Percentiles rank a stretch among this genome's conserved stretches.
Evolutionary conservation across 2,329 filamentous ascomycete species (phyloP).

Genomic region (Hymenoscyphus infarciens): DNA sequence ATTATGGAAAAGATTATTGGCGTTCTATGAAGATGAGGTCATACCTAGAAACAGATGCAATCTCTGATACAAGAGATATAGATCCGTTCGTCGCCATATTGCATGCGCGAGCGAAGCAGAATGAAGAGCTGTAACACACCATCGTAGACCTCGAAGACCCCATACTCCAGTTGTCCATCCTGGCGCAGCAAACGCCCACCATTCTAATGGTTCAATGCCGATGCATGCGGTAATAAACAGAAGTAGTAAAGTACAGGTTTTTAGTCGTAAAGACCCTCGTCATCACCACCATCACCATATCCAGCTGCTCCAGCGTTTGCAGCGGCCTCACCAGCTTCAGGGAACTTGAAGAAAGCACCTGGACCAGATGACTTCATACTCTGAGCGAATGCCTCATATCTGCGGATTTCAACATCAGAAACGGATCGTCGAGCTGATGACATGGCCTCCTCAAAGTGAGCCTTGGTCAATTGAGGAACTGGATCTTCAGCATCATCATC

Average conservation of each 20-base stretch:
- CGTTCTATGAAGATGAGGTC: constrained; percentile 4
- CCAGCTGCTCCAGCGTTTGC: constrained; percentile 61
- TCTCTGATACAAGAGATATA: constrained; percentile 5
- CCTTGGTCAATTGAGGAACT: constrained; percentile 91
- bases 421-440: constrained; percentile 89
- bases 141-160: constrained; percentile 5
- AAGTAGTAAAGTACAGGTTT: constrained; percentile 34
- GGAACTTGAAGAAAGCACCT: constrained; percentile 98
- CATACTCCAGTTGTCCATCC: constrained; percentile 13
- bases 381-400: constrained; percentile 97
- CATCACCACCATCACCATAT: constrained; percentile 84
- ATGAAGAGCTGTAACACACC: constrained; percentile 9
- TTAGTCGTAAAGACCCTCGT: constrained; percentile 97
- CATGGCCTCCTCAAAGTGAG: constrained; percentile 99
- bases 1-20: neutral
- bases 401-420: constrained; percentile 92
- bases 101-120: constrained; percentile 2
- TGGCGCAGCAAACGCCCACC: constrained; percentile 12
- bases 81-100: neutral
- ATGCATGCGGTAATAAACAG: constrained; percentile 22
- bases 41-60: constrained; percentile 7
- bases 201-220: constrained; percentile 18
- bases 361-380: constrained; percentile 98
- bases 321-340: constrained; percentile 59
- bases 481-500: constrained; percentile 83